These are phyloP conservation scores for Metarhizium anisopliae DNA, from an alignment of 2,329 filamentous ascomycete species.

Conservation along the genomic window DNA sequence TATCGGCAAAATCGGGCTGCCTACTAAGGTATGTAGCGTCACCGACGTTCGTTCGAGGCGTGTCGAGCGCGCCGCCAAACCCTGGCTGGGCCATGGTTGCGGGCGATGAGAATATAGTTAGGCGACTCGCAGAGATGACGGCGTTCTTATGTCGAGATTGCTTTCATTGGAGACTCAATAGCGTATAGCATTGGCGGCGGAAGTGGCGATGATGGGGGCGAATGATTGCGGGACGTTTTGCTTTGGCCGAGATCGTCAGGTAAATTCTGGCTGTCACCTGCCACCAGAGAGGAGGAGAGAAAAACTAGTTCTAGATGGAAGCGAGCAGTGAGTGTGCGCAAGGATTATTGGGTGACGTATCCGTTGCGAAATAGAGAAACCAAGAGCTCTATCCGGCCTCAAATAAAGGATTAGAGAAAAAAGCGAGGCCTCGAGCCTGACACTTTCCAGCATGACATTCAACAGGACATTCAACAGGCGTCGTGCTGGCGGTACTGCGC, in stretches of 20 bases:
- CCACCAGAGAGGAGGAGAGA: neutral
- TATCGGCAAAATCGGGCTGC: conserved; percentile 61
- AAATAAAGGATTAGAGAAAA: neutral
- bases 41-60: conserved; percentile 74
- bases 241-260: neutral
- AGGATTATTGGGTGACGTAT: neutral
- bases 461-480: neutral
- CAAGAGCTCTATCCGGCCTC: neutral
- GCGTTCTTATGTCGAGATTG: neutral
- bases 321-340: neutral
- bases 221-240: neutral
- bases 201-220: neutral
- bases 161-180: neutral
- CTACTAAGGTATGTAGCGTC: conserved; percentile 74
- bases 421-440: neutral
- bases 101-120: neutral
- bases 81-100: conserved; percentile 54
- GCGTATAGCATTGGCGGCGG: neutral
- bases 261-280: neutral
- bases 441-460: neutral
- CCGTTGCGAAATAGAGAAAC: neutral
- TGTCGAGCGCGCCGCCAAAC: conserved; percentile 60
- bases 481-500: too few species aligned
- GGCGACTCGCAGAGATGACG: neutral
- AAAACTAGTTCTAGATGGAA: neutral